These are phyloP conservation scores for Tylopilus balloui DNA, from an alignment of 768 basidiomycete species.

Conservation along the genomic window DNA sequence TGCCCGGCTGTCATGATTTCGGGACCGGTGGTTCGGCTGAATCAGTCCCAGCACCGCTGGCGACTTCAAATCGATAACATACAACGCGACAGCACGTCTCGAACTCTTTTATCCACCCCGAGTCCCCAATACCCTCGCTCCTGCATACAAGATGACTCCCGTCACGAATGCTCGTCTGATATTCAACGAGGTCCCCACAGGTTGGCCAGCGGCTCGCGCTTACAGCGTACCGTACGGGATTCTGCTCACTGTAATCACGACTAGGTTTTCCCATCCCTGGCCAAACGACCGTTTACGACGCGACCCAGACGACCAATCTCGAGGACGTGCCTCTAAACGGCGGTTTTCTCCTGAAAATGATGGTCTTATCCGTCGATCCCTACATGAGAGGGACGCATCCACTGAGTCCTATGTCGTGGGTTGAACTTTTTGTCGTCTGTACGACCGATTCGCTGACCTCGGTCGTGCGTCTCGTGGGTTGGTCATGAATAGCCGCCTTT, in stretches of 20 bases:
- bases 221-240: too few species aligned
- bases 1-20: background rate
- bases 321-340: slow-evolving; percentile 1
- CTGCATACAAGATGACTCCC: background rate
- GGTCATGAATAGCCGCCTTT: background rate
- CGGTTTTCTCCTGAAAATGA: slow-evolving; percentile 4
- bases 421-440: background rate
- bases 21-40: background rate
- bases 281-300: slow-evolving; percentile 1
- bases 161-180: background rate
- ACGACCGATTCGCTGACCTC: background rate
- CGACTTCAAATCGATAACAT: background rate
- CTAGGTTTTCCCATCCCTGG: slow-evolving; percentile 4
- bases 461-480: background rate
- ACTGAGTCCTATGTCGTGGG: background rate
- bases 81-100: background rate
- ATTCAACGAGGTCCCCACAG: slow-evolving; percentile 2
- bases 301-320: slow-evolving; percentile 1
- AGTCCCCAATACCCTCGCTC: background rate
- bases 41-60: background rate
- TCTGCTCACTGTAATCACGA: background rate
- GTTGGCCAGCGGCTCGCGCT: background rate
- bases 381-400: background rate
- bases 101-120: background rate
- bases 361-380: slow-evolving; percentile 1